Evolutionary conservation across 805 yeast genomes (phyloP), one percentile per base, ranked within the genome.

Genomic region (Cyberlindnera japonica): DNA sequence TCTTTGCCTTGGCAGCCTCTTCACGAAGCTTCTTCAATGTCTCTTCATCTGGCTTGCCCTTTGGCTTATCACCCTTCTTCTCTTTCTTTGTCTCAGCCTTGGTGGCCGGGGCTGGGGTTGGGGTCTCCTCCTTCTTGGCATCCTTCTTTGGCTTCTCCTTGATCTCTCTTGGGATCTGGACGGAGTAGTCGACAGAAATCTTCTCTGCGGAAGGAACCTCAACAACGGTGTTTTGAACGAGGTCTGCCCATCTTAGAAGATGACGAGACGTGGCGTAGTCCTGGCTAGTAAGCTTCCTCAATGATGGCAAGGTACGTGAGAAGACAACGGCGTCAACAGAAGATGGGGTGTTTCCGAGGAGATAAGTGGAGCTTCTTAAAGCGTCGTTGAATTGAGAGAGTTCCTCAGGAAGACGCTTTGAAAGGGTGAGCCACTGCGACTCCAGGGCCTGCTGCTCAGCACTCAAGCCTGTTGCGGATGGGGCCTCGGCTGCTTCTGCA

Each of bases 231-330:
- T 81, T 77, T 68, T 93, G 98, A 44, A 93, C 66, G 53, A 86
- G 75, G 55, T 90, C 97, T 18, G 79, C 77, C 98, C 98, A 93
- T 74, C 99, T 83, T 46, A 88, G 66, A 44, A 91, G 71, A 64
- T 91, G 97, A 74, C 97, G 84, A 62, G 71, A 69, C 35, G 72
- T 64, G 35, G 81, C 79, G 50, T 80, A 65, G 29, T 80, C 63
- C 20, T 77, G 63, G 10, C 76, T 59, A 18, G 74, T 64, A 75
- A 86, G 76, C 45, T 71, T 64, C 38, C 69, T 67, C 28, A 83
- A 77, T 28, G 77, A 46, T 35, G 89, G 84, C 54, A 79, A 68
- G n/a, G 42, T 43, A 26, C 81, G 79, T 25, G 77, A 69, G 53
- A 87, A 85, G 25, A 83, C 81, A 33, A 71, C 65, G 31, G 79